Base-by-base conservation (phyloP, 116 monocot genomes). In the Posidonia oceanica region DNA sequence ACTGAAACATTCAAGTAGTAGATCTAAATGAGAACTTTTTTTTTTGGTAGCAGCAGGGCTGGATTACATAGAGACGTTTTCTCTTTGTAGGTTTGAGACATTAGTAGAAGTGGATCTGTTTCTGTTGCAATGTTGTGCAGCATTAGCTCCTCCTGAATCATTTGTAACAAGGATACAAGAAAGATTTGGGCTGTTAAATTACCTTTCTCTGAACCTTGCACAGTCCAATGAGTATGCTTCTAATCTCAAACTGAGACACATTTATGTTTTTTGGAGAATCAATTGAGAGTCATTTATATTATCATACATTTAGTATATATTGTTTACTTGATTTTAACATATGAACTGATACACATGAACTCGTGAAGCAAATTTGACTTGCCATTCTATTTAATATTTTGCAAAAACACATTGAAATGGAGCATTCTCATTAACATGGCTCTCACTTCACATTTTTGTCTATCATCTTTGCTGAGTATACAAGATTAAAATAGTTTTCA, bases 41-140 rank as follows among this genome's bases (percentile, higher is more conserved):
- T 60, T 21, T 40, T 44, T 71, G 70, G 13, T 10, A 48, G 48
- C 48, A 48, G 12, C 29, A 48, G 48, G 48, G 48, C 48, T 48
- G 5, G 13, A 51, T 17, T 21, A 60, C 55, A 23, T 61, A 44
- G 42, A 8, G 20, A 11, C 60, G 52, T 41, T 62, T 38, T 52
- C 36, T 17, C 62, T 57, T 53, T 67, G 14, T 79, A 97, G 97
- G 92, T 81, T 80, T 70, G 84, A 84, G 36, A 81, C 80, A 80
- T 93, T 86, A 10, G 59, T 90, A 29, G 98, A 99, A 76, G 71
- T 76, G 12, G 98, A 93, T 83, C 81, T 99, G 12, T 93, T 99
- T 86, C 75, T 99, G 74, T 68, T 99, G 80, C 98, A 99, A 82
- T 93, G 87, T 68, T 99, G 93, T 78, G 93, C 98, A 85, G 85